phyloP scores from a whole-genome alignment of 768 basidiomycete genomes.

The Mycena maculata region DNA sequence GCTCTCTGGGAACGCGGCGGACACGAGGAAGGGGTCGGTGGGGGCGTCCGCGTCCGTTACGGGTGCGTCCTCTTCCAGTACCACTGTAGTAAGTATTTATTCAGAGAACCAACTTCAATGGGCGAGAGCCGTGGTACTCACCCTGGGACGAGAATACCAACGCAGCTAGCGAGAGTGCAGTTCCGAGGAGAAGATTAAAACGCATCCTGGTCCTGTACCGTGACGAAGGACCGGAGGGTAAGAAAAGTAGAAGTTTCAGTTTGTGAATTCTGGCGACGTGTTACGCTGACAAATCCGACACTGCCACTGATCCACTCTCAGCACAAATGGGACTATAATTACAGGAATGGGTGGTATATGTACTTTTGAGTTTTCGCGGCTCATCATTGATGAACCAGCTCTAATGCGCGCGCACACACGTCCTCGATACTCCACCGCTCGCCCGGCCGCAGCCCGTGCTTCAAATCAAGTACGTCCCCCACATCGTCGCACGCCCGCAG shows the following conservation, averaged over 20 bases:
- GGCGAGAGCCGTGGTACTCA: constrained; percentile 7
- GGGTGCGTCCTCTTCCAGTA: constrained; percentile 25
- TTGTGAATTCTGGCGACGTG: neutral
- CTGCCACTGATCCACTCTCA: neutral
- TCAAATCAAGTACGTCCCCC: constrained; percentile 90
- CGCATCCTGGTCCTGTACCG: constrained; percentile 34
- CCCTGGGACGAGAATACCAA: constrained; percentile 35
- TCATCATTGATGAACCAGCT: constrained; percentile 65
- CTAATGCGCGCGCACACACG: constrained; percentile 76
- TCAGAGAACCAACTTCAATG: neutral
- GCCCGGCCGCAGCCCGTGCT: constrained; percentile 67
- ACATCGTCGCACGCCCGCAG: constrained; percentile 92
- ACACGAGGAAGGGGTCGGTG: constrained; percentile 27
- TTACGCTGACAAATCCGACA: neutral
- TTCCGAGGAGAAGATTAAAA: constrained; percentile 29
- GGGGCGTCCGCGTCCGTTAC: constrained; percentile 11
- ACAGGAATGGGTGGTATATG: neutral
- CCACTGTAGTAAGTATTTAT: constrained; percentile 26
- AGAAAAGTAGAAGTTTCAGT: neutral
- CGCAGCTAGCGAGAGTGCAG: constrained; percentile 29
- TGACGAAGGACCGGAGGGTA: constrained; percentile 17
- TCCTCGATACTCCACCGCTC: constrained; percentile 86
- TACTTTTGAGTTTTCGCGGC: too few relatives aligned
- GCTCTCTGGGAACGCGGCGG: constrained; percentile 27
- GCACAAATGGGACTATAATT: constrained; percentile 11